These are phyloP conservation scores for Scedosporium apiospermum DNA, from an alignment of 2,329 filamentous ascomycete species.

Conservation along the genomic window DNA sequence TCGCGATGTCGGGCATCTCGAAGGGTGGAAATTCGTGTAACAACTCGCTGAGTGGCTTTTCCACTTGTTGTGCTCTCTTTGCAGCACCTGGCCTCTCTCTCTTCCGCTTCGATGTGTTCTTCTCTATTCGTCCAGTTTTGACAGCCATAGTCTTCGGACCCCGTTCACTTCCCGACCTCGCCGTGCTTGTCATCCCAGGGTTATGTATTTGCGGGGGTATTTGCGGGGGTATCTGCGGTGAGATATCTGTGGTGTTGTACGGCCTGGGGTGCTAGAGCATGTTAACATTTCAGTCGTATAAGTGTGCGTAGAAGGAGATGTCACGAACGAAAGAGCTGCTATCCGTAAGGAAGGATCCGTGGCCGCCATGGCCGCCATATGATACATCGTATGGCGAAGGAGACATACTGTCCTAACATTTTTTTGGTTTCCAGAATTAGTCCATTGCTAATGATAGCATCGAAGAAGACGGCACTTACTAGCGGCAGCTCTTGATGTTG, in stretches of 20 bases:
- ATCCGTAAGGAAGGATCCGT: neutral
- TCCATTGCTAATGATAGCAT: neutral
- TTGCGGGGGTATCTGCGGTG: constrained; percentile 30
- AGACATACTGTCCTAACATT: neutral
- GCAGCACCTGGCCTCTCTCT: constrained; percentile 25
- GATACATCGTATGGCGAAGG: neutral
- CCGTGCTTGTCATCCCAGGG: constrained; percentile 16
- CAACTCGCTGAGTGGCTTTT: constrained; percentile 60
- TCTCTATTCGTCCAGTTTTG: constrained; percentile 7
- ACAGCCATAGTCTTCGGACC: neutral
- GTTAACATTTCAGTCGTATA: neutral
- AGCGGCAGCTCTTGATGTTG: neutral
- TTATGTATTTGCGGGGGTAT: constrained; percentile 16
- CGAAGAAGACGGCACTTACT: neutral
- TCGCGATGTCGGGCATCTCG: constrained; percentile 66
- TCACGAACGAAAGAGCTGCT: neutral
- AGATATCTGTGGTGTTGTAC: constrained; percentile 42
- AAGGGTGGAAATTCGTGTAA: constrained; percentile 53
- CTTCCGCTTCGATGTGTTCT: constrained; percentile 14
- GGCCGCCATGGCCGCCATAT: neutral
- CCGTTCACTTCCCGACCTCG: constrained; percentile 12
- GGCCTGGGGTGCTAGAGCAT: constrained; percentile 18
- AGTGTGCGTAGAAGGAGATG: neutral
- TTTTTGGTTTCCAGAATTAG: neutral
- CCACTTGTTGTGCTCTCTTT: constrained; percentile 39